Base-by-base conservation (phyloP, 83 land plant species). In the Diphasiastrum complanatum region DNA sequence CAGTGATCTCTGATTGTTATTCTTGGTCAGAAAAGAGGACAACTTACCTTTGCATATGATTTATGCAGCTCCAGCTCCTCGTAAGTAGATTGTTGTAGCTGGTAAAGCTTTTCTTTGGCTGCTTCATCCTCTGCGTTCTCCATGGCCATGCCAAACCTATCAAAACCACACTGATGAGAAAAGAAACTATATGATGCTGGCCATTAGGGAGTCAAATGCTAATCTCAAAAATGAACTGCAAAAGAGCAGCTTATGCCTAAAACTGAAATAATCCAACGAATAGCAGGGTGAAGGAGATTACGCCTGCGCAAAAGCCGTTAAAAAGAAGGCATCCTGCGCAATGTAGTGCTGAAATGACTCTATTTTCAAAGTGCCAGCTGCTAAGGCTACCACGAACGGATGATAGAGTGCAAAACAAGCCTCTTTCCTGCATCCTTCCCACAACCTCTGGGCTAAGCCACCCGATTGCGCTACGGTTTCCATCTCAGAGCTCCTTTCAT, bases 301-400 rank as follows among this genome's bases (percentile, higher is more conserved):
- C 72, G 68, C 73, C 28, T 62, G 28, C n/a, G 54, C 34, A 27
- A 75, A 75, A 28, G 74, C 74, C 30, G 46, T 11, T 43, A 75
- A 41, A 45, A 68, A 75, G 43, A 67, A 75, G 49, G 73, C 67
- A 63, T 75, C 78, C 40, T 75, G 78, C 4, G 63, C 78, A 28
- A 75, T 68, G 62, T 62, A 75, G 24, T 40, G 29, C 45, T 57
- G 73, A 25, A 75, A 75, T 18, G 60, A 31, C 8, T 43, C 30
- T 11, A 60, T 45, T 5, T 72, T 31, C 35, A 75, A 49, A 19
- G 58, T 56, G 53, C 78, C 78, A 22, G 78, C 78, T 24, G 78
- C 78, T 30, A 75, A n/a, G 16, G 65, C 34, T 10, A 73, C 72
- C 62, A 73, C 72, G 41, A 73, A 73, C 6, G 76, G 72, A 33